phyloP scores from a whole-genome alignment of 345 rosid species.

The Fremontodendron californicum region DNA sequence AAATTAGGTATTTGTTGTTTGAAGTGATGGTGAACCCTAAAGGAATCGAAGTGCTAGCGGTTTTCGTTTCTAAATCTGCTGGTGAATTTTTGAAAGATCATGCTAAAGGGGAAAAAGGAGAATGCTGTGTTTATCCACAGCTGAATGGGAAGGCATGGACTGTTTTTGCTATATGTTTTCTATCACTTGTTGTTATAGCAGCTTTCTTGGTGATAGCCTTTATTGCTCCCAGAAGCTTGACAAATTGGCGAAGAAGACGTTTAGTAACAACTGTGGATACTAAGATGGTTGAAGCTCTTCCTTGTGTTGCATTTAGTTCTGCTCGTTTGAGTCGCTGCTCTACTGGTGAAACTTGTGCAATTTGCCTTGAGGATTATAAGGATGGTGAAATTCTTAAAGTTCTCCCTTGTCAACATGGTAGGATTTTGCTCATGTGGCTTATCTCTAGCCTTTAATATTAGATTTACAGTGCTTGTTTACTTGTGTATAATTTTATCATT shows the following conservation, averaged over 20 bases:
- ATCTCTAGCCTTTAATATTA: background rate
- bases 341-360: slow-evolving; percentile 55
- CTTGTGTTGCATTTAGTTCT: slow-evolving; percentile 39
- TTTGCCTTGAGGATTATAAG: slow-evolving; percentile 73
- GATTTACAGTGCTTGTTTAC: background rate
- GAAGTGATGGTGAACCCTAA: slow-evolving; percentile 62
- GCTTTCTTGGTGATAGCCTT: slow-evolving; percentile 44
- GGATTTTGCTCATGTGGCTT: slow-evolving; percentile 1
- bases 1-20: slow-evolving; percentile 7
- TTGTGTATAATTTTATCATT: background rate
- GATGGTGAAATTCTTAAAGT: slow-evolving; percentile 60
- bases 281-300: slow-evolving; percentile 49
- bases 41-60: slow-evolving; percentile 47
- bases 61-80: slow-evolving; percentile 50
- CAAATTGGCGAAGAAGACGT: slow-evolving; percentile 37
- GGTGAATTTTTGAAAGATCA: slow-evolving; percentile 46
- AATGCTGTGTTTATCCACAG: slow-evolving; percentile 58
- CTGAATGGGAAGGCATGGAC: slow-evolving; percentile 48
- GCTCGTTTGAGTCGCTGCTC: slow-evolving; percentile 22
- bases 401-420: slow-evolving; percentile 79
- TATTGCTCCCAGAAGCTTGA: slow-evolving; percentile 47
- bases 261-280: slow-evolving; percentile 30
- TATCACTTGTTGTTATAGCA: slow-evolving; percentile 45
- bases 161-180: slow-evolving; percentile 50
- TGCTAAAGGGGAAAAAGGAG: slow-evolving; percentile 40